A percentile compares a stretch with the other conserved stretches of the same genome.
These are phyloP conservation scores for Apiotrichum siamense DNA, from an alignment of 1,284 basidiomycete species.

Conservation along the genomic window DNA sequence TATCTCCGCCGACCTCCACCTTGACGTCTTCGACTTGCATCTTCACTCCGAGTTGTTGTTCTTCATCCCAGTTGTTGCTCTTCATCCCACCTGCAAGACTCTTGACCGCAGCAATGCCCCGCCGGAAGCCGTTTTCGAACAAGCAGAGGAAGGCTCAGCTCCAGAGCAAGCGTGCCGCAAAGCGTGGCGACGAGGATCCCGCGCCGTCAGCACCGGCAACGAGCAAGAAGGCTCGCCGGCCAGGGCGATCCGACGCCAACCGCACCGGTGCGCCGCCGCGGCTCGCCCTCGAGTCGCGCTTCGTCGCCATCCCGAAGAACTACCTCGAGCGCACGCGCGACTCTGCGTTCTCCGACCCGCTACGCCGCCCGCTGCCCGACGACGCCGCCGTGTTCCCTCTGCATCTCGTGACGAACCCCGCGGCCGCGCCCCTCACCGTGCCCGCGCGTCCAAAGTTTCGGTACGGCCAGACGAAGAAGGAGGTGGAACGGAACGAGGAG, in stretches of 20 bases:
- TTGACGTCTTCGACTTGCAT: too few relatives aligned
- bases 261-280: constrained; percentile 5
- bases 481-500: constrained; percentile 81
- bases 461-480: constrained; percentile 72
- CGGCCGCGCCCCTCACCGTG: constrained; percentile 47
- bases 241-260: constrained; percentile 44
- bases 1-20: too few relatives aligned
- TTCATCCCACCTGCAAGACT: too few relatives aligned
- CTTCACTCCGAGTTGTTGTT: too few relatives aligned
- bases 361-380: constrained; percentile 58
- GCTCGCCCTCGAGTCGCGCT: constrained; percentile 54
- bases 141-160: constrained; percentile 65
- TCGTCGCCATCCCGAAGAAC: constrained; percentile 56
- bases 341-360: constrained; percentile 54
- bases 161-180: constrained; percentile 69
- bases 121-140: constrained; percentile 1
- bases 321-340: constrained; percentile 61
- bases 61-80: too few relatives aligned
- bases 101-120: too few relatives aligned
- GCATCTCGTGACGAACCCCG: constrained; percentile 20
- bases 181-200: constrained; percentile 57
- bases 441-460: constrained; percentile 75
- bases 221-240: constrained; percentile 9
- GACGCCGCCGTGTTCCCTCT: constrained; percentile 50
- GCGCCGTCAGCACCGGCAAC: constrained; percentile 8